These are phyloP conservation scores for Tricholoma sp. DNA, from an alignment of 768 basidiomycete genomes.

Conservation along the genomic window DNA sequence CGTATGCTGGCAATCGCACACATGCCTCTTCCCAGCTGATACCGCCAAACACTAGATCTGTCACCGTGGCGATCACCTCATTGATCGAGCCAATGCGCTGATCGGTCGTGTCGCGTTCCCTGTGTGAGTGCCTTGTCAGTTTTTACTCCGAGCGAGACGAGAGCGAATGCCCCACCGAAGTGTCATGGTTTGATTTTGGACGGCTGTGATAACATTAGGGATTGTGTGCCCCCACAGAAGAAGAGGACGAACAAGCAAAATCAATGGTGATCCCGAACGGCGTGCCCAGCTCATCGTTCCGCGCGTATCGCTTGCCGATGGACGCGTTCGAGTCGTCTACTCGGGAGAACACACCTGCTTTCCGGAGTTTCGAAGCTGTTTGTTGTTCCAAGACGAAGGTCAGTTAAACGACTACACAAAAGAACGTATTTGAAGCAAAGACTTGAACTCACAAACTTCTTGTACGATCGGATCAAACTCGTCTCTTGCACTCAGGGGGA, in stretches of 20 bases:
- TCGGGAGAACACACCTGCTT: conserved; percentile 84
- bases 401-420: conserved; percentile 4
- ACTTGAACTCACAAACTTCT: conserved; percentile 77
- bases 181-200: conserved; percentile 91
- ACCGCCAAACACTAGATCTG: conserved; percentile 69
- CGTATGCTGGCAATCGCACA: conserved; percentile 67
- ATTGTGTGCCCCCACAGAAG: background rate
- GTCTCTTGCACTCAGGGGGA: conserved; percentile 83
- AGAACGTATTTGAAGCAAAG: background rate
- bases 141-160: background rate
- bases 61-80: conserved; percentile 78
- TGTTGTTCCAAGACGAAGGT: background rate
- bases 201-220: conserved; percentile 42
- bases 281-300: conserved; percentile 98
- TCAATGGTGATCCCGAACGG: conserved; percentile 96
- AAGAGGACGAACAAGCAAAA: conserved; percentile 62
- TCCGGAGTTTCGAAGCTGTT: conserved; percentile 79
- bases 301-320: conserved; percentile 94
- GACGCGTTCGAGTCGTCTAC: conserved; percentile 95
- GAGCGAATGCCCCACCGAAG: conserved; percentile 58
- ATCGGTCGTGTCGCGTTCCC: conserved; percentile 92
- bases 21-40: conserved; percentile 79
- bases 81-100: conserved; percentile 91
- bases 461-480: conserved; percentile 80
- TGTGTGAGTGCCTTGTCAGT: conserved; percentile 21